Evolutionary conservation across 139 green algal genomes (phyloP), one percentile per base, ranked within the genome.

Genomic region (Ulvella scutata): DNA sequence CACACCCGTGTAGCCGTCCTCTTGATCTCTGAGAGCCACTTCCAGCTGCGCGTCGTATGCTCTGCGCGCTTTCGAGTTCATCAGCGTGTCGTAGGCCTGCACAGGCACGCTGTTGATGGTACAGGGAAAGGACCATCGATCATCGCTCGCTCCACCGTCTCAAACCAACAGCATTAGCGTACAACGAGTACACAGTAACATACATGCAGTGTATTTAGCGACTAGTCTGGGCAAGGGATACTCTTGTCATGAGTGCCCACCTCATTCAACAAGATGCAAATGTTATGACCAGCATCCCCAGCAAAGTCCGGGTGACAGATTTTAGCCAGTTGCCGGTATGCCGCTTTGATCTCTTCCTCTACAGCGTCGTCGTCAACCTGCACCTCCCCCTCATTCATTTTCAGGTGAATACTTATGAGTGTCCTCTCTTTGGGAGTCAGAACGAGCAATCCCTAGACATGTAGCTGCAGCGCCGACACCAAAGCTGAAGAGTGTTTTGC

Each of bases 251-350:
- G 44, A 31, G 29, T 33, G 36, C 76, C 0, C 31, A 82, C 88
- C 82, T 96, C 91, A 75, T 96, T 96, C 2, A 96, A 78, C 20
- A 96, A 67, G 28, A 96, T 88, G 76, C 90, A 96, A 23, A 94
- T 83, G 62, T 93, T 79, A 75, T 95, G 91, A 4, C 90, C 91
- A 51, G 83, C 44, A 3, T 92, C 87, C 0, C 87, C 88, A 26
- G 44, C 31, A 72, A 35, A 35, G 31, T 90, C 82, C n/a, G 85
- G 84, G 43, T 95, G 90, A 78, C 90, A 95, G 20, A 83, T 75
- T 73, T 88, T 90, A 13, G 85, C 83, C 2, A 88, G 72, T 2
- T 62, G 17, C 2, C 88, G 79, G 78, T 92, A 96, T 0, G 91
- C 91, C 20, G 76, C 59, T 77, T 96, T 96, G 74, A 96, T 90